These are phyloP conservation scores for Entonaema liquescens DNA, from an alignment of 495 filamentous ascomycete genomes.

Conservation along the genomic window DNA sequence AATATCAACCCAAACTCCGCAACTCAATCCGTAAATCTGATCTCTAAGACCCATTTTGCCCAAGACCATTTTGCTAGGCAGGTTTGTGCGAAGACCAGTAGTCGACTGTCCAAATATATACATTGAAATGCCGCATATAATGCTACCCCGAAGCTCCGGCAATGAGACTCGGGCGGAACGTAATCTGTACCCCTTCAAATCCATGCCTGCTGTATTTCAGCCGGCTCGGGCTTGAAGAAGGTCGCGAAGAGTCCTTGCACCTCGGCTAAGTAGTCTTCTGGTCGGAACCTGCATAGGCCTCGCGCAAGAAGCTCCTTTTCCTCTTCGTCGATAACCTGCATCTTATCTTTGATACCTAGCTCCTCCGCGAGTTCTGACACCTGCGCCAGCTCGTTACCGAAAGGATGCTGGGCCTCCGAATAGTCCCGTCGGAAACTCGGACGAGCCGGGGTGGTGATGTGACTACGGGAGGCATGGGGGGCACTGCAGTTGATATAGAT, in stretches of 20 bases:
- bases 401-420: conserved; percentile 59
- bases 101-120: conserved; percentile 46
- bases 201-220: conserved; percentile 39
- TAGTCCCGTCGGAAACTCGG: conserved; percentile 44
- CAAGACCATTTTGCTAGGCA: conserved; percentile 19
- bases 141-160: conserved; percentile 15
- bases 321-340: conserved; percentile 75
- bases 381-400: conserved; percentile 78
- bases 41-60: conserved; percentile 28
- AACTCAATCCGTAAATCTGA: conserved; percentile 35
- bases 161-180: conserved; percentile 15
- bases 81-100: conserved; percentile 35
- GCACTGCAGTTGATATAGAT: conserved; percentile 30
- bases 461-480: conserved; percentile 40
- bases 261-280: conserved; percentile 84
- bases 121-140: conserved; percentile 41
- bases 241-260: conserved; percentile 71
- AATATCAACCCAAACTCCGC: conserved; percentile 38
- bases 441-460: conserved; percentile 47
- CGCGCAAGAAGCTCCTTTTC: conserved; percentile 69
- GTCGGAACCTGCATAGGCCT: conserved; percentile 77
- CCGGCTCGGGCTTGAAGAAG: conserved; percentile 46
- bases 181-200: conserved; percentile 34
- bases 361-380: conserved; percentile 87
- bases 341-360: conserved; percentile 69